Evolutionary conservation across 2,329 filamentous ascomycete genomes (phyloP).

Genomic region (Alternaria sp.): DNA sequence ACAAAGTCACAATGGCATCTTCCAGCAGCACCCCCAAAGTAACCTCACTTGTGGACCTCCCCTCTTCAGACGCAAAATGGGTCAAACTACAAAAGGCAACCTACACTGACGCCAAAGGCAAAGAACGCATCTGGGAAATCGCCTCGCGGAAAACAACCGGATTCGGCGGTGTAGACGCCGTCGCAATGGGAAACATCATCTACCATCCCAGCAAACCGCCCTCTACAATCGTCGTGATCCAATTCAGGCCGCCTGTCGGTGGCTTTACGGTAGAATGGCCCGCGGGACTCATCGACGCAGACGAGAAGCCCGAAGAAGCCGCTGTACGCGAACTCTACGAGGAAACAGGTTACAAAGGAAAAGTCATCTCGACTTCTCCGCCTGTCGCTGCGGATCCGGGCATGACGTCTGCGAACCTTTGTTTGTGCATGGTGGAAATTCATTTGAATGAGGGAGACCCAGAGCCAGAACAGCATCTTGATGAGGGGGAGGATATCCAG

Average conservation of each 20-base stretch:
- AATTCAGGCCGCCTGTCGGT: constrained; percentile 67
- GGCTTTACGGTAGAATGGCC: constrained; percentile 67
- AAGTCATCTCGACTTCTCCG: constrained; percentile 30
- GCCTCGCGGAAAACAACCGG: constrained; percentile 71
- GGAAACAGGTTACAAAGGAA: constrained; percentile 68
- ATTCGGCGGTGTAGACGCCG: constrained; percentile 65
- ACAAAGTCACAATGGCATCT: constrained; percentile 22
- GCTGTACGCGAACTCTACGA: constrained; percentile 68
- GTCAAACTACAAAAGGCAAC: constrained; percentile 49
- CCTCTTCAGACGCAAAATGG: constrained; percentile 40
- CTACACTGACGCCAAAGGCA: constrained; percentile 69
- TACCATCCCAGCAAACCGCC: constrained; percentile 40
- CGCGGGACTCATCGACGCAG: constrained; percentile 57
- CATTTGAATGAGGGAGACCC: constrained; percentile 29
- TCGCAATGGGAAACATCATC: constrained; percentile 75
- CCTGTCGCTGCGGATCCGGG: constrained; percentile 39
- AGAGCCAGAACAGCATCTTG: constrained; percentile 40
- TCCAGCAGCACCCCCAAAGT: constrained; percentile 25
- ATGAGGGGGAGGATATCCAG: constrained; percentile 43
- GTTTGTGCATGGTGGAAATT: constrained; percentile 39
- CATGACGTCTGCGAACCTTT: constrained; percentile 40
- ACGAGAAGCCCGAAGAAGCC: constrained; percentile 64
- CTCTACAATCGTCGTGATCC: constrained; percentile 51
- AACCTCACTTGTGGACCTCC: constrained; percentile 33
- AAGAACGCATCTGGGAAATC: constrained; percentile 71